Conservation (phyloP, 2,329 filamentous ascomycete genomes). For the Cladorrhinum sp. region DNA sequence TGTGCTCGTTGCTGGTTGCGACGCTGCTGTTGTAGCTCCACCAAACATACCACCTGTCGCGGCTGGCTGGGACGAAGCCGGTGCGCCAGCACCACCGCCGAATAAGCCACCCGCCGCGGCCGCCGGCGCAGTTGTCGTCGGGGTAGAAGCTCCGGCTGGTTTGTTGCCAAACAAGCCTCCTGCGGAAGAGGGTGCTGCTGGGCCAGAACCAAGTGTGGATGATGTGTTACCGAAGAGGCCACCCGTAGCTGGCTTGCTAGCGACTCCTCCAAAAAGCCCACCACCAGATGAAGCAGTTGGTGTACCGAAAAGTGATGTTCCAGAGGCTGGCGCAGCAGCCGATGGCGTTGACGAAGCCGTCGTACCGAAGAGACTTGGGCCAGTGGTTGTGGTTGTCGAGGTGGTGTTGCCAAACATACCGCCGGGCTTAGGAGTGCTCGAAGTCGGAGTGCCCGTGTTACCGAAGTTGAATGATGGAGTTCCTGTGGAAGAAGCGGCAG, state of each 20-base stretch:
- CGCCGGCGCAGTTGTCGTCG: constrained; percentile 22
- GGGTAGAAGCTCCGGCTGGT: not conserved
- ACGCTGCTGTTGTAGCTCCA: not conserved
- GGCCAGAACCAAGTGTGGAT: not conserved
- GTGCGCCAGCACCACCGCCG: constrained; percentile 20
- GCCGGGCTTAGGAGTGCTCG: constrained; percentile 18
- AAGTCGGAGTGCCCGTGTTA: too few relatives aligned
- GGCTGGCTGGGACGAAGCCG: constrained; percentile 18
- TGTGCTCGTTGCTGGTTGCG: constrained; percentile 5
- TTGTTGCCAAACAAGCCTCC: constrained; percentile 14
- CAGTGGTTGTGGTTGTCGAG: constrained; percentile 19
- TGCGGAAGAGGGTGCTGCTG: constrained; percentile 15
- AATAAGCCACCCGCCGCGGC: constrained; percentile 33
- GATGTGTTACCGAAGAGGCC: constrained; percentile 35
- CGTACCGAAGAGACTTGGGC: constrained; percentile 35
- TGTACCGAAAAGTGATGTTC: constrained; percentile 37
- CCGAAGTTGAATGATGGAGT: constrained; percentile 33
- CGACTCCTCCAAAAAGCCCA: constrained; percentile 24
- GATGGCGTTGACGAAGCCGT: not conserved
- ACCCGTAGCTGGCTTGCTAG: constrained; percentile 22
- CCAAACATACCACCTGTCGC: constrained; percentile 23
- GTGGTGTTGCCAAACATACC: constrained; percentile 24
- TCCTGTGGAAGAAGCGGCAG: constrained; percentile 28
- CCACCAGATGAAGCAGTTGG: constrained; percentile 20
- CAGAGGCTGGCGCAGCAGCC: not conserved